Percentiles rank a stretch among this genome's conserved stretches.
Conservation (phyloP, 2,329 filamentous ascomycete species). For the Arthrinium puccinioides region DNA sequence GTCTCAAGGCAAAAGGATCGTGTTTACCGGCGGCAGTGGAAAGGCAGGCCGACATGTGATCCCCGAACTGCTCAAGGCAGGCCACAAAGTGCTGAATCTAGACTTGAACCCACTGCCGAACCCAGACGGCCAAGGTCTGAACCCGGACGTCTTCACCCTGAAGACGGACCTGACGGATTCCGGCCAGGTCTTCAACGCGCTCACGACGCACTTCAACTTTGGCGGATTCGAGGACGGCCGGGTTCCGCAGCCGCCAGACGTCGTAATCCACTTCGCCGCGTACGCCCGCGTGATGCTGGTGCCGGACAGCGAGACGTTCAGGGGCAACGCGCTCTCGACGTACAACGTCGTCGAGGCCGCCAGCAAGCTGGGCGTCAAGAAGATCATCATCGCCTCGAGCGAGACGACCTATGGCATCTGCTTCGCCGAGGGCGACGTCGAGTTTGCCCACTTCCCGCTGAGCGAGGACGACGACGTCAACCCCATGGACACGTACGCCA, state of each 20-base stretch:
- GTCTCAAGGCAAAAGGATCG: slow-evolving; percentile 15
- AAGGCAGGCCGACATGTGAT: slow-evolving; percentile 27
- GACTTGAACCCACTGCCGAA: slow-evolving; percentile 22
- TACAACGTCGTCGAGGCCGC: slow-evolving; percentile 60
- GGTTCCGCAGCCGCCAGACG: slow-evolving; percentile 42
- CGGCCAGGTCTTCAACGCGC: slow-evolving; percentile 29
- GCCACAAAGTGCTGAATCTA: slow-evolving; percentile 28
- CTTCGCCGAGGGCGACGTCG: slow-evolving; percentile 46
- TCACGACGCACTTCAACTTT: slow-evolving; percentile 39
- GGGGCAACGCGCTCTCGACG: slow-evolving; percentile 44
- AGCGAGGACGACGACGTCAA: slow-evolving; percentile 52
- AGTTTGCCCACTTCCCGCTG: slow-evolving; percentile 51
- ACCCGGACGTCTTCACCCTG: slow-evolving; percentile 22
- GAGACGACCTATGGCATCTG: slow-evolving; percentile 57
- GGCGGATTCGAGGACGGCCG: slow-evolving; percentile 18
- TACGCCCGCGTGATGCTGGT: slow-evolving; percentile 54
- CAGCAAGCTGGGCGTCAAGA: slow-evolving; percentile 52
- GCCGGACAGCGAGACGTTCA: slow-evolving; percentile 52
- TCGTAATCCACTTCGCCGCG: slow-evolving; percentile 55
- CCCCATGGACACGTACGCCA: slow-evolving; percentile 55
- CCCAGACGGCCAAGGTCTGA: slow-evolving; percentile 7
- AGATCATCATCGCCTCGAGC: slow-evolving; percentile 52
- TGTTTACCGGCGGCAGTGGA: slow-evolving; percentile 27
- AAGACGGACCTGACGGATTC: slow-evolving; percentile 26
- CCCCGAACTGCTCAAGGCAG: slow-evolving; percentile 20